phyloP scores from a whole-genome alignment of 805 yeast genomes.

The Candida andamanensis region DNA sequence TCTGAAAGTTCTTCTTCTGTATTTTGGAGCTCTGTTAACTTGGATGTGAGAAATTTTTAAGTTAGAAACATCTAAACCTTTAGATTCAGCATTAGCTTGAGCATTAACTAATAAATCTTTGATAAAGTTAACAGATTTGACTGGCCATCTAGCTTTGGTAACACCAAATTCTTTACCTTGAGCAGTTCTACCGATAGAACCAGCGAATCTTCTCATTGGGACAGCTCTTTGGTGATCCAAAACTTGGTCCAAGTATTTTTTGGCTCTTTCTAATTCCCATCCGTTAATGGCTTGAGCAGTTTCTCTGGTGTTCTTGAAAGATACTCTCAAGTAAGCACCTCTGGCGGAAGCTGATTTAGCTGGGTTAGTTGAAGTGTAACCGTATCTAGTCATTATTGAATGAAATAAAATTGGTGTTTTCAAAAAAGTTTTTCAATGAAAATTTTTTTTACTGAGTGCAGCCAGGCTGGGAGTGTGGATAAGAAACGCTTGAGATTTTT shows the following conservation, averaged over 20 bases:
- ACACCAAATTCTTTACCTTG: slow-evolving; percentile 99
- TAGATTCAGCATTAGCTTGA: slow-evolving; percentile 97
- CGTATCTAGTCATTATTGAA: slow-evolving; percentile 92
- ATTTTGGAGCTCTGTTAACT: slow-evolving; percentile 99
- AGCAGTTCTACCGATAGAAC: slow-evolving; percentile 97
- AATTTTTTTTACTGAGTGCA: slow-evolving; percentile 3
- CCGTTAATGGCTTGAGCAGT: slow-evolving; percentile 98
- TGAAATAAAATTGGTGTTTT: slow-evolving; percentile 4
- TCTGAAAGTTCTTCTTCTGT: slow-evolving; percentile 99
- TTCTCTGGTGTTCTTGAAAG: slow-evolving; percentile 99
- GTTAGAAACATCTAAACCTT: slow-evolving; percentile 95
- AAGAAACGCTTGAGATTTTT: too few species aligned
- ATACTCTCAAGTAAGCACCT: slow-evolving; percentile 98
- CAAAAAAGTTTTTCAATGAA: slow-evolving; percentile 4
- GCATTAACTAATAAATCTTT: slow-evolving; percentile 95
- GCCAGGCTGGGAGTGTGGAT: slow-evolving; percentile 1
- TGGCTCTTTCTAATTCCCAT: slow-evolving; percentile 96
- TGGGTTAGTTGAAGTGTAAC: slow-evolving; percentile 98
- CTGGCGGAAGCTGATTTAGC: slow-evolving; percentile 99
- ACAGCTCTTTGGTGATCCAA: slow-evolving; percentile 98
- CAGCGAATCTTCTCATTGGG: slow-evolving; percentile 98
- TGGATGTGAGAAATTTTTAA: slow-evolving; percentile 96
- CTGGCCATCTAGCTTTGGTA: slow-evolving; percentile 99
- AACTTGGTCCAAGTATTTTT: slow-evolving; percentile 92
- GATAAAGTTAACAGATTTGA: slow-evolving; percentile 92